These are phyloP conservation scores for Auricularia sp. DNA, from an alignment of 768 basidiomycete species.

Conservation along the genomic window DNA sequence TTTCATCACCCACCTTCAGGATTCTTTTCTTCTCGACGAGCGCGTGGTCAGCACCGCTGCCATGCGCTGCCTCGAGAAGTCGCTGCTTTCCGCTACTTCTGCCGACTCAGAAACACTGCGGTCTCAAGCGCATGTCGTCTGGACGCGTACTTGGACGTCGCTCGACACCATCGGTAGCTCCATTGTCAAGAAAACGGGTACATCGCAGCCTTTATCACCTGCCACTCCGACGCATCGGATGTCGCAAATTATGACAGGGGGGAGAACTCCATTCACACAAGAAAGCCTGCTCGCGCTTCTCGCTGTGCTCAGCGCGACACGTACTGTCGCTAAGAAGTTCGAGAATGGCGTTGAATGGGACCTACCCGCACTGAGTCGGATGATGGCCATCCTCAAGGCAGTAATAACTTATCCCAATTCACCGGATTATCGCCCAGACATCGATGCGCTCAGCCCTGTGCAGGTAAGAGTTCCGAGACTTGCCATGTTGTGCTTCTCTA, in stretches of 20 bases:
- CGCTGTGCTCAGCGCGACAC: conserved; percentile 54
- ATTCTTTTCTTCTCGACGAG: conserved; percentile 58
- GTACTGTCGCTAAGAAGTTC: conserved; percentile 38
- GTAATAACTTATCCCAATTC: conserved; percentile 73
- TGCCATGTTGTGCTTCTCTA: background rate
- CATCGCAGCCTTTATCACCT: conserved; percentile 5
- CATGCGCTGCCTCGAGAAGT: conserved; percentile 72
- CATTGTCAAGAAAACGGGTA: conserved; percentile 24
- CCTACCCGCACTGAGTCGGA: conserved; percentile 47
- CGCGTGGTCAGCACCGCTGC: conserved; percentile 73
- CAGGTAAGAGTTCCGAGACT: conserved; percentile 40
- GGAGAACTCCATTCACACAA: conserved; percentile 53
- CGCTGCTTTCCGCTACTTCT: conserved; percentile 46
- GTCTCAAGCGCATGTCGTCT: conserved; percentile 34
- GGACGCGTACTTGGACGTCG: conserved; percentile 60
- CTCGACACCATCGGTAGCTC: conserved; percentile 57
- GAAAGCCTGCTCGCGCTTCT: conserved; percentile 79
- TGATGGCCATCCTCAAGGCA: conserved; percentile 76
- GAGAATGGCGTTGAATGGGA: conserved; percentile 51
- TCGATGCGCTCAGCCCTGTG: conserved; percentile 70
- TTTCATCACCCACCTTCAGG: conserved; percentile 64
- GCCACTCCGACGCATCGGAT: conserved; percentile 10
- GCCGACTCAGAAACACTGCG: conserved; percentile 28
- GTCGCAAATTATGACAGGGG: conserved; percentile 13
- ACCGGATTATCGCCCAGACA: conserved; percentile 80